phyloP scores from a whole-genome alignment of 164 flowering plant genomes.

The Echeveria elegans region DNA sequence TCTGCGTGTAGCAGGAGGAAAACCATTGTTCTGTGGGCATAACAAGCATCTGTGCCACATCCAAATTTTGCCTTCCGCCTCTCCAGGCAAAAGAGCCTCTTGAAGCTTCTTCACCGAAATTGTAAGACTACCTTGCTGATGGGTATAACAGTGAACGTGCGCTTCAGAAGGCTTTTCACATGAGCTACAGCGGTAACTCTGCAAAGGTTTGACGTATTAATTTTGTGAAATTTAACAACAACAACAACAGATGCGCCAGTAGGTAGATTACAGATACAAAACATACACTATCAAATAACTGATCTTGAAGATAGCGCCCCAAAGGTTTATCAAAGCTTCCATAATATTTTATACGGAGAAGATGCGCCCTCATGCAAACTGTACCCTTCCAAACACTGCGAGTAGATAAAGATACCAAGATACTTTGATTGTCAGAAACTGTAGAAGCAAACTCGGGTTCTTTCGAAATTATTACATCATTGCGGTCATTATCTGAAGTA shows the following conservation, averaged over 20 bases:
- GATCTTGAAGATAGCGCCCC: conserved; percentile 76
- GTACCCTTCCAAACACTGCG: conserved; percentile 93
- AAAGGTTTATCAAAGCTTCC: conserved; percentile 86
- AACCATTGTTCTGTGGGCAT: conserved; percentile 75
- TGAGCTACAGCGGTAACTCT: conserved; percentile 68
- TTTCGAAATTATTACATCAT: conserved; percentile 32
- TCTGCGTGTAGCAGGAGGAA: conserved; percentile 94
- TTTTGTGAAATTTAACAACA: conserved; percentile 7
- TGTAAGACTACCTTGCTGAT: conserved; percentile 90
- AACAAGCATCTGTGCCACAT: conserved; percentile 97
- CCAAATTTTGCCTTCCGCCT: conserved; percentile 94
- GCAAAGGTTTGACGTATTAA: conserved; percentile 14
- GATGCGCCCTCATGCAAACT: conserved; percentile 75
- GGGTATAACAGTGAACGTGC: conserved; percentile 96
- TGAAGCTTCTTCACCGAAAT: conserved; percentile 89
- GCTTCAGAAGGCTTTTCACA: conserved; percentile 98
- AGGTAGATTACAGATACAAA: not conserved
- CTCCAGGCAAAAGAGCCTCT: conserved; percentile 68
- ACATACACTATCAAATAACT: conserved; percentile 76
- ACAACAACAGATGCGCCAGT: not conserved
- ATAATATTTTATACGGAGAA: conserved; percentile 86
- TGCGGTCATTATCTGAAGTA: conserved; percentile 27
- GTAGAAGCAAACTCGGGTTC: conserved; percentile 79
- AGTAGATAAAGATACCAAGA: conserved; percentile 75
- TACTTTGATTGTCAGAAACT: conserved; percentile 87